These are phyloP conservation scores for grape (Vitis vinifera) DNA, from an alignment of 164 flowering plant species.

Conservation along the genomic window DNA sequence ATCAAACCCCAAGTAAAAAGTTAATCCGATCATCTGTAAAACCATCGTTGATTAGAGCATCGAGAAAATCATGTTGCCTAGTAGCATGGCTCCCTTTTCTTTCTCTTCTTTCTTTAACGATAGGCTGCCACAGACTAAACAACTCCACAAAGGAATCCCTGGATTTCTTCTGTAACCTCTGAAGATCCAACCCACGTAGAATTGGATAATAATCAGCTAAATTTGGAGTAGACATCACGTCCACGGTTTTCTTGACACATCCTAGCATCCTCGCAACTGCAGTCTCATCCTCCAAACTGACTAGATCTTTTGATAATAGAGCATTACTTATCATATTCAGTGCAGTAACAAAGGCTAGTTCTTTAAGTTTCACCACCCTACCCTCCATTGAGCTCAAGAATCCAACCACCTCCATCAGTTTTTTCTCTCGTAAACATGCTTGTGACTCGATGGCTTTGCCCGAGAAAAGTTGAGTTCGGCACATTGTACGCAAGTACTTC, in stretches of 20 bases:
- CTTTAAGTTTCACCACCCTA: constrained; percentile 15
- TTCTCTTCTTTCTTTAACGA: constrained; percentile 16
- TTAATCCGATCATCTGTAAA: constrained; percentile 24
- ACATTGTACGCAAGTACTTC: constrained; percentile 35
- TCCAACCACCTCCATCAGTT: constrained; percentile 22
- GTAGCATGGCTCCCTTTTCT: neutral
- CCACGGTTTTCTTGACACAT: neutral
- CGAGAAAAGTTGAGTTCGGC: constrained; percentile 32
- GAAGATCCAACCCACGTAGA: constrained; percentile 17
- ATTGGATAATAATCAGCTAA: constrained; percentile 11
- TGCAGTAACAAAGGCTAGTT: constrained; percentile 18
- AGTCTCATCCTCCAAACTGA: constrained; percentile 10
- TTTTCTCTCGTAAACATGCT: constrained; percentile 27
- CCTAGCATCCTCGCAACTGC: neutral
- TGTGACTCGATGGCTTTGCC: constrained; percentile 30
- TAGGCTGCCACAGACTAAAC: constrained; percentile 3
- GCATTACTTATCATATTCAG: constrained; percentile 24
- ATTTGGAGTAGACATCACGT: constrained; percentile 7
- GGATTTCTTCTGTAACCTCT: constrained; percentile 5
- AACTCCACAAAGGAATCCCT: neutral
- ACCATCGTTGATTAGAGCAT: neutral
- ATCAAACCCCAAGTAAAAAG: constrained; percentile 19
- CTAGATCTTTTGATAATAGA: constrained; percentile 24
- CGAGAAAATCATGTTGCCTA: neutral
- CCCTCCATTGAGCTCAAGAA: constrained; percentile 20